phyloP scores from a whole-genome alignment of 208 protist genomes.

The Wallacemonas rigidus region DNA sequence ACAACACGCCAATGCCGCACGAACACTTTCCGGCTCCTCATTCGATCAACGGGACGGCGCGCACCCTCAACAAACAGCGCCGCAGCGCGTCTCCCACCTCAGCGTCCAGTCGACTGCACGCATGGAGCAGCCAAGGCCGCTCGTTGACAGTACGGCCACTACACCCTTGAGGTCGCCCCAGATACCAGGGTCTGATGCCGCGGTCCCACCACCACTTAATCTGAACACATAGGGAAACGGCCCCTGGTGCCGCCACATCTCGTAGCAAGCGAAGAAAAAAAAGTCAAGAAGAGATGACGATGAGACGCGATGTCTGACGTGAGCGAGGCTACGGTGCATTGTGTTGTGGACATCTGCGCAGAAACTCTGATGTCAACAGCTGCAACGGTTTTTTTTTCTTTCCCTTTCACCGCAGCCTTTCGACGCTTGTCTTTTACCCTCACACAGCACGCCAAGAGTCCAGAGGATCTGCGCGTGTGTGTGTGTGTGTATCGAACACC shows the following conservation, averaged over 20 bases:
- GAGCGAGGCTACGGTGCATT: background rate
- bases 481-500: too few species aligned
- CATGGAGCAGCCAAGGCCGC: conserved; percentile 42
- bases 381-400: too few species aligned
- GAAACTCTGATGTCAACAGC: too few species aligned
- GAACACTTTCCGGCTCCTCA: background rate
- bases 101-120: conserved; percentile 54
- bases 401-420: too few species aligned
- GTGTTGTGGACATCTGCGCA: background rate
- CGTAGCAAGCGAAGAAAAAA: too few species aligned
- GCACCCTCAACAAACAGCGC: conserved; percentile 10
- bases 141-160: conserved; percentile 28
- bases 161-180: conserved; percentile 29
- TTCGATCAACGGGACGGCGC: conserved; percentile 2
- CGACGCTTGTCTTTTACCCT: too few species aligned
- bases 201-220: background rate
- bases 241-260: too few species aligned
- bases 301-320: too few species aligned
- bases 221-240: background rate
- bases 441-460: too few species aligned
- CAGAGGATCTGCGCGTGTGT: too few species aligned
- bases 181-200: background rate
- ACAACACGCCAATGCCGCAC: background rate
- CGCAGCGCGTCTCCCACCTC: conserved; percentile 34
- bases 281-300: too few species aligned